Conservation (phyloP, 257 asterid genomes). For the Rauvolfia tetraphylla region DNA sequence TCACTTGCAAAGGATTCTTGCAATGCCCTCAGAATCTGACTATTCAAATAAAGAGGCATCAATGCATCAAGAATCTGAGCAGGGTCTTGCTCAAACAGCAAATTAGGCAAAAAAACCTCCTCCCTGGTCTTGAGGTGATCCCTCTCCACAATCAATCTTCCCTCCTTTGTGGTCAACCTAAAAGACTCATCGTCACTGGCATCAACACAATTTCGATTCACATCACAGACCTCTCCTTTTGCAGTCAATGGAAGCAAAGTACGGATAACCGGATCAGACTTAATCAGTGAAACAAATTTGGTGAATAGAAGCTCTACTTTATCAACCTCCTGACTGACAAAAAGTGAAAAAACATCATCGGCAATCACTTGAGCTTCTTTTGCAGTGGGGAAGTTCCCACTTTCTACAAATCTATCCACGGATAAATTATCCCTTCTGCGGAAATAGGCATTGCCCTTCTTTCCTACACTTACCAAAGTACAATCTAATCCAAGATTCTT, state of each 20-base stretch:
- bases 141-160: conserved; percentile 61
- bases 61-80: conserved; percentile 80
- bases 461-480: conserved; percentile 56
- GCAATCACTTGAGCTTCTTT: conserved; percentile 78
- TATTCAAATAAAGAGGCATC: conserved; percentile 75
- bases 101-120: conserved; percentile 30
- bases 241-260: conserved; percentile 59
- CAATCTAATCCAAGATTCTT: conserved; percentile 42
- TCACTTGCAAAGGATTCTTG: conserved; percentile 88
- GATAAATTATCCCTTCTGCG: conserved; percentile 25
- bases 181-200: conserved; percentile 57
- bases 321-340: conserved; percentile 66
- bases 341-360: conserved; percentile 61
- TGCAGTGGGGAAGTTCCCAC: conserved; percentile 53
- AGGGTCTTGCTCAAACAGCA: conserved; percentile 76
- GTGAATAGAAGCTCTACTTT: conserved; percentile 74
- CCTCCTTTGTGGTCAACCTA: conserved; percentile 59
- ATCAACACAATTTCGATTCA: conserved; percentile 49
- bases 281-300: conserved; percentile 63
- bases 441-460: conserved; percentile 61
- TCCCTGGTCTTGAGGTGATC: conserved; percentile 28
- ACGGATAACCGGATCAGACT: conserved; percentile 56
- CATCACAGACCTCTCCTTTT: conserved; percentile 50
- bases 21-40: conserved; percentile 73
- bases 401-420: conserved; percentile 49